phyloP scores from a whole-genome alignment of 768 basidiomycete species.

The Serendipita sp. region DNA sequence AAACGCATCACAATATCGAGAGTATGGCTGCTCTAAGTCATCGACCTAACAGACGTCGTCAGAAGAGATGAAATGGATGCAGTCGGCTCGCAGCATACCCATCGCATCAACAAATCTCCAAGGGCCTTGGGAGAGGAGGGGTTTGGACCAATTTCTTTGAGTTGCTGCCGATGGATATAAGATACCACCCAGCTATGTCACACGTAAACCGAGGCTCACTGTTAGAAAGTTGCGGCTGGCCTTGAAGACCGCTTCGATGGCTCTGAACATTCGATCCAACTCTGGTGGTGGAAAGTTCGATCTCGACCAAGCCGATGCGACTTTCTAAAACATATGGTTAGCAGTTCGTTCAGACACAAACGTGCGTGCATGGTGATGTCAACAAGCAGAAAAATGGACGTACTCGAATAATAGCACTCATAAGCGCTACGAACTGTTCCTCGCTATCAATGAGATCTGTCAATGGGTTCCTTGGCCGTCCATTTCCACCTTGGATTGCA shows the following conservation, averaged over 20 bases:
- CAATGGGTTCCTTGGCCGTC: conserved; percentile 43
- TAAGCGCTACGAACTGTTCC: conserved; percentile 75
- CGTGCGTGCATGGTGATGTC: conserved; percentile 8
- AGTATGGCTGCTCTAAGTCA: conserved; percentile 79
- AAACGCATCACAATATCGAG: conserved; percentile 59
- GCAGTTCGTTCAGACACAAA: conserved; percentile 11
- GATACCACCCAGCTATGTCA: conserved; percentile 9
- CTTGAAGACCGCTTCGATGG: conserved; percentile 83
- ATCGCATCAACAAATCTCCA: conserved; percentile 91
- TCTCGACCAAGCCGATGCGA: conserved; percentile 95
- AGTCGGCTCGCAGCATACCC: conserved; percentile 38
- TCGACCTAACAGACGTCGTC: conserved; percentile 46
- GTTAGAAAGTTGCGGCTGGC: conserved; percentile 68
- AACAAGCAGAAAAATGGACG: conserved; percentile 18
- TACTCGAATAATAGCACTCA: conserved; percentile 84
- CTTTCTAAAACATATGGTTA: conserved; percentile 43
- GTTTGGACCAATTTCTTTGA: conserved; percentile 85
- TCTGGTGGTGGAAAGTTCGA: conserved; percentile 85
- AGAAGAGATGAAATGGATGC: not conserved
- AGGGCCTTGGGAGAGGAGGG: conserved; percentile 87
- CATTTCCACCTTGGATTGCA: not conserved
- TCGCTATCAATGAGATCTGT: conserved; percentile 90
- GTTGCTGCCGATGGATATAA: conserved; percentile 38
- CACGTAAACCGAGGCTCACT: conserved; percentile 28
- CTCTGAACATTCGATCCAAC: conserved; percentile 87